These are phyloP conservation scores for Coniella lustricola DNA, from an alignment of 2,329 filamentous ascomycete genomes.

Conservation along the genomic window DNA sequence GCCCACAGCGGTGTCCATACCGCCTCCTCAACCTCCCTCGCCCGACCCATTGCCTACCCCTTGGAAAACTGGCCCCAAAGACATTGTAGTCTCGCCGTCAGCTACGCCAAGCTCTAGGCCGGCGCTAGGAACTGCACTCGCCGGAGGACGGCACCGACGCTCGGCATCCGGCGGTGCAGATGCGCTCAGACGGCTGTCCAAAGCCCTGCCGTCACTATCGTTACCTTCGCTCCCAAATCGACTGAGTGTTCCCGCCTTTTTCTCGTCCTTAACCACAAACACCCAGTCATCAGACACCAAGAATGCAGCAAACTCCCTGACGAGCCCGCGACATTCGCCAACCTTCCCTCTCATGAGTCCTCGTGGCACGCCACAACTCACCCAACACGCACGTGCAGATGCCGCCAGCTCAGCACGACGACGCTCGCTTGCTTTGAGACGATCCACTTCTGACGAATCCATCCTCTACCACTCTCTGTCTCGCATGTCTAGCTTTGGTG, in stretches of 20 bases:
- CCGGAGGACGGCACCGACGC: slow-evolving; percentile 38
- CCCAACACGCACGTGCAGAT: slow-evolving; percentile 9
- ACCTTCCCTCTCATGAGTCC: slow-evolving; percentile 15
- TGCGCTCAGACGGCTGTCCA: slow-evolving; percentile 49
- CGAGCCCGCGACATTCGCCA: not conserved
- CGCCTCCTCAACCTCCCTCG: slow-evolving; percentile 15
- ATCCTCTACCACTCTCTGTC: slow-evolving; percentile 70
- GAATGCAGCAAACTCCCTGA: slow-evolving; percentile 15
- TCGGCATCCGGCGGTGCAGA: slow-evolving; percentile 51
- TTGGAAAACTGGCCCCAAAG: slow-evolving; percentile 37
- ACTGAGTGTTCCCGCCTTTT: slow-evolving; percentile 32
- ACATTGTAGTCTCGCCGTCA: slow-evolving; percentile 23
- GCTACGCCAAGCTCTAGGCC: slow-evolving; percentile 24
- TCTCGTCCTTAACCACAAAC: slow-evolving; percentile 25
- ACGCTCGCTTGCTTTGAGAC: slow-evolving; percentile 37
- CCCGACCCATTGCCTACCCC: slow-evolving; percentile 24
- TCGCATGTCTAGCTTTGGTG: slow-evolving; percentile 72
- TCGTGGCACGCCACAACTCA: too few relatives aligned
- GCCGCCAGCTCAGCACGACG: slow-evolving; percentile 17
- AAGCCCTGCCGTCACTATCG: slow-evolving; percentile 49
- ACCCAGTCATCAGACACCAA: slow-evolving; percentile 21
- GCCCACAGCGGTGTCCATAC: slow-evolving; percentile 2
- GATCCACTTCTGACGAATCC: slow-evolving; percentile 70
- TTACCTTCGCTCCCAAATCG: slow-evolving; percentile 34
- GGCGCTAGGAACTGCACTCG: slow-evolving; percentile 39